Base-by-base conservation (phyloP, 441 rosid genomes). In the Mallotus repandus region DNA sequence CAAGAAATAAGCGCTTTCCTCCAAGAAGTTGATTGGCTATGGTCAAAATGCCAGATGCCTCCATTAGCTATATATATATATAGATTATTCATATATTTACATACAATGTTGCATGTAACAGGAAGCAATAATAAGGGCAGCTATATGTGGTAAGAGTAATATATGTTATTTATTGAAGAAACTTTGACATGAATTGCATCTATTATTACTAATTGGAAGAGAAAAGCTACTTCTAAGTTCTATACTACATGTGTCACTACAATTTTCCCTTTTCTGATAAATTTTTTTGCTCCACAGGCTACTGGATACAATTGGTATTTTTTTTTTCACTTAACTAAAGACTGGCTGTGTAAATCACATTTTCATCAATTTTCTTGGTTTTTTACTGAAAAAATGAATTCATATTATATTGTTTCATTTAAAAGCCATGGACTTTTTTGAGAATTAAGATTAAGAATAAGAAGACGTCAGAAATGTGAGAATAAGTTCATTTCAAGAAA, bases 1-100 rank as follows among this genome's bases (percentile, higher is more conserved):
- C 84, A 64, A 81, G 87, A 77, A 53, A 69, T 18, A 85, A 64
- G 68, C 77, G 73, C 19, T 18, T 78, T 66, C 68, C 60, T 18
- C 78, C 65, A 2, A 38, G 22, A 6, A 70, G 55, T 22, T 76
- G 70, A 76, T 45, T 50, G 50, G 19, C 9, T 38, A 21, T 65
- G 15, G 29, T 19, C 25, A 58, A 56, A 7, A 43, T 59, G 32
- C 21, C 22, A 53, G n/a, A 19, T 41, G n/a, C 16, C 62, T 54
- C 50, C 38, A 18, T 16, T 48, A 19, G 11, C 11, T 45, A 18
- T 21, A 46, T 46, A 21, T 45, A 16, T 21, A 0, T 46, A 21
- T 9, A 29, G 32, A 29, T 29, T 29, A 29, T 29, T 3, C 32
- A 29, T 29, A 29, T 29, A 29, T 29, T 3, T 41, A 11, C 10